These are phyloP conservation scores for Gossypium schwendimanii DNA, from an alignment of 441 rosid species.

Conservation along the genomic window DNA sequence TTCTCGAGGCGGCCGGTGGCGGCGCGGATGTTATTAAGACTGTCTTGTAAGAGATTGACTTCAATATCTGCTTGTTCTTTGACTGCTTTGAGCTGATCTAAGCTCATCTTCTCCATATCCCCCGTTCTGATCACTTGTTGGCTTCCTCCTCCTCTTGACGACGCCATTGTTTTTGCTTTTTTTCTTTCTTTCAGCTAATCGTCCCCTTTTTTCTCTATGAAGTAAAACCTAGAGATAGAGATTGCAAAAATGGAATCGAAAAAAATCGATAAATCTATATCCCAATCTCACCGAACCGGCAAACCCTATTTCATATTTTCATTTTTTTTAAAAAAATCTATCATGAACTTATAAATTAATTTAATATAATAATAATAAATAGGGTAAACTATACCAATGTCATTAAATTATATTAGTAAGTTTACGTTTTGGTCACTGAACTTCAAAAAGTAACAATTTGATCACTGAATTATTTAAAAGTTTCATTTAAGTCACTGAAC, in stretches of 20 bases:
- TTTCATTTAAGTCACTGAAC: too few species aligned
- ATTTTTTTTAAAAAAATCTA: too few species aligned
- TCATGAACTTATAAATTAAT: too few species aligned
- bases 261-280: background rate
- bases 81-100: slow-evolving; percentile 76
- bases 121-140: slow-evolving; percentile 20
- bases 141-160: slow-evolving; percentile 28
- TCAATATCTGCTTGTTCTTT: slow-evolving; percentile 87
- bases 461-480: rapidly evolving
- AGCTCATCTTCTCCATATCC: slow-evolving; percentile 75
- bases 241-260: background rate
- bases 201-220: too few species aligned
- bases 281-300: background rate
- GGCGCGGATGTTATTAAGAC: slow-evolving; percentile 87
- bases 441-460: too few species aligned
- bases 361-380: too few species aligned
- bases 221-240: background rate
- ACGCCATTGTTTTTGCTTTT: slow-evolving; percentile 35
- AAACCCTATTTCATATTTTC: background rate
- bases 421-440: too few species aligned
- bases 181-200: background rate
- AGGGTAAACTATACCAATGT: too few species aligned
- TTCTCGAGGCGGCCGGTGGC: slow-evolving; percentile 76
- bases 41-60: slow-evolving; percentile 82
- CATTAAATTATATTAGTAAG: too few species aligned